Conservation (phyloP, 305 asterid genomes). For the Stenogyne calaminthoides region DNA sequence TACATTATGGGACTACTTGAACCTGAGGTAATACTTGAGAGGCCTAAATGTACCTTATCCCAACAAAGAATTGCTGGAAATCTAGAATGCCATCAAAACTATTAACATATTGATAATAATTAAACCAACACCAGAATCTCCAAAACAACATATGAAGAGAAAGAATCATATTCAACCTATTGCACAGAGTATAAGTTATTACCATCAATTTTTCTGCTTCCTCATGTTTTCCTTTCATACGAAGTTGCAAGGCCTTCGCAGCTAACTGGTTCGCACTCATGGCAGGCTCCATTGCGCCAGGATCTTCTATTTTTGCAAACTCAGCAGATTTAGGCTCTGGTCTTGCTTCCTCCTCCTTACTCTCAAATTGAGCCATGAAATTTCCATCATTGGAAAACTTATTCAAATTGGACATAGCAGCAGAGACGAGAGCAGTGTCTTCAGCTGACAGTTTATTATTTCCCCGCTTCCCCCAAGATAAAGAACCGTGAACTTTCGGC, state of each 20-base stretch:
- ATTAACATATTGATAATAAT: neutral
- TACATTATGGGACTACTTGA: too few species aligned
- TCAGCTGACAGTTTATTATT: conserved; percentile 50
- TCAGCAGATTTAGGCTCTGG: conserved; percentile 36
- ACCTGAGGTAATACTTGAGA: too few species aligned
- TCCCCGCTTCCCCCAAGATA: conserved; percentile 78
- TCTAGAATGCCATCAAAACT: conserved; percentile 10
- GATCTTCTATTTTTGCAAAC: conserved; percentile 40
- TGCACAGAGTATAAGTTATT: conserved; percentile 29
- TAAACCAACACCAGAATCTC: conserved; percentile 1
- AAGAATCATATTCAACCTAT: neutral
- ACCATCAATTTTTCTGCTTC: conserved; percentile 91
- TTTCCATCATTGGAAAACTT: conserved; percentile 71
- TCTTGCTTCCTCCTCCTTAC: conserved; percentile 38
- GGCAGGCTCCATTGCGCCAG: conserved; percentile 41
- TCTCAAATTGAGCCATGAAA: conserved; percentile 52
- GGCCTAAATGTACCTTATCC: too few species aligned
- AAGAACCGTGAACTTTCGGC: conserved; percentile 72
- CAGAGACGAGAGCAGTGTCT: conserved; percentile 65
- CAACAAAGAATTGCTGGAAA: neutral
- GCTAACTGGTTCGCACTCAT: conserved; percentile 89
- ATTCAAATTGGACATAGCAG: conserved; percentile 71
- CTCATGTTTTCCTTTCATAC: conserved; percentile 89
- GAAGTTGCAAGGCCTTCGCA: conserved; percentile 91
- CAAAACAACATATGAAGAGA: conserved; percentile 6